Conservation (phyloP, 2,329 filamentous ascomycete genomes). For the Aspergillus piperis region DNA sequence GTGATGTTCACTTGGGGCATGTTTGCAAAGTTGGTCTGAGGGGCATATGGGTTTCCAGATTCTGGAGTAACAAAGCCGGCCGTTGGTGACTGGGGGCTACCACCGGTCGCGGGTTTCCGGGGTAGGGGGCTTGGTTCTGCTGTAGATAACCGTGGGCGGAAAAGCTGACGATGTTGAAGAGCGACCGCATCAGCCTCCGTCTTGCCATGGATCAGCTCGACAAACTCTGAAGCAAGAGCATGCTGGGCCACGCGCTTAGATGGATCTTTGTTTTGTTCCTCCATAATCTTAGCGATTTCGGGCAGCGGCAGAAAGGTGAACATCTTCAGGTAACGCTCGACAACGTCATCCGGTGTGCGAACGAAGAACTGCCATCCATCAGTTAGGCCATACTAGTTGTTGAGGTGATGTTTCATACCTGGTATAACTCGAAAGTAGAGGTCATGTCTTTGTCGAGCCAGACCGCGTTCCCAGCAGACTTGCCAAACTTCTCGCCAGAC, state of each 20-base stretch:
- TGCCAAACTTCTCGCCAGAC: constrained; percentile 87
- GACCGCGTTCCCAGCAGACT: constrained; percentile 88
- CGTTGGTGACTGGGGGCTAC: constrained; percentile 23
- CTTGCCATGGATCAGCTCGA: constrained; percentile 74
- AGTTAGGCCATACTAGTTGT: constrained; percentile 13
- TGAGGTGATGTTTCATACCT: constrained; percentile 44
- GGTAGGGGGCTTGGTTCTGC: constrained; percentile 37
- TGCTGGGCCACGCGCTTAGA: constrained; percentile 79
- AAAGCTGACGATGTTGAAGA: constrained; percentile 54
- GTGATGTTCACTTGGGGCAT: constrained; percentile 41
- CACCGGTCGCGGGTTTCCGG: constrained; percentile 19
- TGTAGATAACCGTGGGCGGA: constrained; percentile 38
- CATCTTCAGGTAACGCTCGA: constrained; percentile 79
- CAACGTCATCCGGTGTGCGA: constrained; percentile 75
- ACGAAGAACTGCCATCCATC: constrained; percentile 70
- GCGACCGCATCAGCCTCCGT: constrained; percentile 65
- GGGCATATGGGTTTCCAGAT: constrained; percentile 42
- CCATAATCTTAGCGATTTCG: constrained; percentile 69
- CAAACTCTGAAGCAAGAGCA: constrained; percentile 75
- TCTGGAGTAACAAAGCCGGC: constrained; percentile 32
- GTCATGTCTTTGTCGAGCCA: constrained; percentile 88
- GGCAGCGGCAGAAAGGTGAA: constrained; percentile 82
- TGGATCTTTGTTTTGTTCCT: constrained; percentile 66
- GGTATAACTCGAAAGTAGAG: constrained; percentile 80
- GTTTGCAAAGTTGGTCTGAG: constrained; percentile 43